Base-by-base conservation (phyloP, 75 land plant genomes). In the Pinus albicaulis region DNA sequence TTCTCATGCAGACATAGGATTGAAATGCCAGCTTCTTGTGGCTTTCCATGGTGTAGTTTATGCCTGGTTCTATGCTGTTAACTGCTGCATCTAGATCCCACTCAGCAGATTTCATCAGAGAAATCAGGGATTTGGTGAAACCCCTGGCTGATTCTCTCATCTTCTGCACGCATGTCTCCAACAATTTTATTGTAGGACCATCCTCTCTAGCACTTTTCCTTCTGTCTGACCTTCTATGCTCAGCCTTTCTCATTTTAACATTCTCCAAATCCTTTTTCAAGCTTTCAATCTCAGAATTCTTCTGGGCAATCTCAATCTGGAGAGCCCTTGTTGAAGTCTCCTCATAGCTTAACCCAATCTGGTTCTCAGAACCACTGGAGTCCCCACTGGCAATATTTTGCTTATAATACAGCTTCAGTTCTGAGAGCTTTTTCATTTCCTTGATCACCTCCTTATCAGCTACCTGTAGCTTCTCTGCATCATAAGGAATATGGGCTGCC, bases 41-140 rank as follows among this genome's bases (percentile, higher is more conserved):
- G 2, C 59, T 55, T 3, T 52, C 76, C n/a, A 71, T 86, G 7
- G 77, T 1, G 31, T 79, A 84, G 7, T 25, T 19, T 0, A 80
- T 48, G n/a, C 61, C 79, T 0, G 86, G 88, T 3, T 84, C 76
- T 70, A 90, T 79, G 23, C 90, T 77, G 8, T 60, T 52, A 5
- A 83, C 91, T 0, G 89, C 95, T 14, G 76, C 76, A 22, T 81
- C 79, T 15, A 92, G 77, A 72, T 92, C 93, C 95, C 95, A 90
- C 14, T 79, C 60, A 0, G 90, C 85, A 7, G 76, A 57, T 61
- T 86, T 85, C 92, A 90, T 90, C 16, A 86, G 76, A 7, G 36
- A 25, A 3, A 82, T 31, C 83, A 92, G 31, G 12, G 69, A 55
- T 63, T 86, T 84, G 5, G 82, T 83, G 76, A 90, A 92, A 55